Percentiles rank a stretch among this genome's conserved stretches.
These are phyloP conservation scores for Eucalyptus victrix DNA, from an alignment of 345 rosid species.

Conservation along the genomic window DNA sequence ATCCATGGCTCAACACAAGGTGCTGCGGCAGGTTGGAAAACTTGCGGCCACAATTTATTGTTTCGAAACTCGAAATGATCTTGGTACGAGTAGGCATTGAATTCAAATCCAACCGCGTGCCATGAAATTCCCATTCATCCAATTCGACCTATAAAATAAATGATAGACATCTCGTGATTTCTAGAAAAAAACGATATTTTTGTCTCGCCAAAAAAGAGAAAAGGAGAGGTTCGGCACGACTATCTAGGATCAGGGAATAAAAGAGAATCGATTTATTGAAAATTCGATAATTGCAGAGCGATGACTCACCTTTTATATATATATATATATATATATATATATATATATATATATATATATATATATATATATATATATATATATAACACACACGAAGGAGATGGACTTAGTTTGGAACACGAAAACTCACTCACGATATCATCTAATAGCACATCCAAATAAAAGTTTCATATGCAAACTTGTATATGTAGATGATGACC, in stretches of 20 bases:
- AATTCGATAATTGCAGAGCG: background rate
- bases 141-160: background rate
- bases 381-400: no score
- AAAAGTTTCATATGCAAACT: background rate
- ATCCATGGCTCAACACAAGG: background rate
- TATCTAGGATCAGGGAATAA: background rate
- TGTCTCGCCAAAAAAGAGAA: background rate
- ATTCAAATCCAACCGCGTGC: background rate
- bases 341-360: no score
- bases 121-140: background rate
- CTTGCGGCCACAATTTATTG: background rate
- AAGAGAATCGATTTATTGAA: background rate
- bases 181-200: background rate
- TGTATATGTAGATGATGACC: background rate
- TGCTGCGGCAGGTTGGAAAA: background rate
- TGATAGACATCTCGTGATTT: background rate
- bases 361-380: no score
- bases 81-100: background rate
- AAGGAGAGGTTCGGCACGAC: background rate
- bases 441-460: background rate
- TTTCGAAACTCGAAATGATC: background rate
- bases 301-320: background rate
- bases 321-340: no score
- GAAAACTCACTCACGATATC: background rate
- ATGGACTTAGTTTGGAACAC: background rate